Percentiles rank a stretch among this genome's conserved stretches.
Conservation (phyloP, 768 basidiomycete genomes). For the Jaapia argillacea region DNA sequence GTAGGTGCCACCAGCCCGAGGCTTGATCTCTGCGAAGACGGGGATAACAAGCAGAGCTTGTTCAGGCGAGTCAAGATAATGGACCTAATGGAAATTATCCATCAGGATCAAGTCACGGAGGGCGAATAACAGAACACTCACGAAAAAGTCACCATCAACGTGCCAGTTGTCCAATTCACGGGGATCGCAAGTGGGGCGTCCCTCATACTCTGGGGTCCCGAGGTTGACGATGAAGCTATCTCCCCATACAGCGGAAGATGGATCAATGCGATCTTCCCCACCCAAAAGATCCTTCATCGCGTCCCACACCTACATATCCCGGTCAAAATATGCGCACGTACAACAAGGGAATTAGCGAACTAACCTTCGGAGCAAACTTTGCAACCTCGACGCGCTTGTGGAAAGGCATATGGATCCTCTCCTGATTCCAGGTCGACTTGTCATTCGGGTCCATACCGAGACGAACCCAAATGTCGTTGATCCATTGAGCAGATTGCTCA, state of each 20-base stretch:
- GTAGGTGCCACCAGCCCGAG: conserved; percentile 47
- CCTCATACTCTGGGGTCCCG: conserved; percentile 34
- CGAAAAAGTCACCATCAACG: conserved; percentile 51
- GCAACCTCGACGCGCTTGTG: conserved; percentile 35
- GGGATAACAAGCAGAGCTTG: conserved; percentile 56
- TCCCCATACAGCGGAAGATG: conserved; percentile 37
- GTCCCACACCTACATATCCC: conserved; percentile 36
- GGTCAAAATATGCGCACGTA: background rate
- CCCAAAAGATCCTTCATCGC: conserved; percentile 56
- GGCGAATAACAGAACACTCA: conserved; percentile 11
- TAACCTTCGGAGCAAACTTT: conserved; percentile 41
- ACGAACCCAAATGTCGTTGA: conserved; percentile 39
- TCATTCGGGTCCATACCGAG: conserved; percentile 43
- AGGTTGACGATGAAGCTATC: conserved; percentile 59
- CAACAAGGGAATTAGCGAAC: background rate
- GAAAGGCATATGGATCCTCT: conserved; percentile 47
- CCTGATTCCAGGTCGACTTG: conserved; percentile 38
- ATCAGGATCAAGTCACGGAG: background rate
- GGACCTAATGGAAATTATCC: conserved; percentile 24
- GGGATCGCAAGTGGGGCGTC: conserved; percentile 22
- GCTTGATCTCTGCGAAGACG: conserved; percentile 45
- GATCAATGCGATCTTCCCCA: conserved; percentile 47
- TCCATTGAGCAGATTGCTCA: conserved; percentile 40
- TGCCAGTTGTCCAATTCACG: conserved; percentile 53
- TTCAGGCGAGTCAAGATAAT: conserved; percentile 58